Evolutionary conservation across 202 grass and related monocot species (phyloP).

Genomic region (Bolboschoenoplectus hybrid): DNA sequence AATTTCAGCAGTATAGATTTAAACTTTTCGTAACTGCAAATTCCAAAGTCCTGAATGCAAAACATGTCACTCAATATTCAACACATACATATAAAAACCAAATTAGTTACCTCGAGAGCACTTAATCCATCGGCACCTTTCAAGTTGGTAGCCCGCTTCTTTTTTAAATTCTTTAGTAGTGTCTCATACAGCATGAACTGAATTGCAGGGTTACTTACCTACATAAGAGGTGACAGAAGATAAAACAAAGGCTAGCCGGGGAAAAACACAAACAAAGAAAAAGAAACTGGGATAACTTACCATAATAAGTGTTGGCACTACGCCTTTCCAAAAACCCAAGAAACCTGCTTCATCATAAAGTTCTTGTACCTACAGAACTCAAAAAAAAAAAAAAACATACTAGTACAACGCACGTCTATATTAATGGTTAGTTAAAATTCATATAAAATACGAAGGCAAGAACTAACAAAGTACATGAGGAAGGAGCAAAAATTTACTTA

Average conservation of each 20-base stretch:
- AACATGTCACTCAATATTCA: background rate
- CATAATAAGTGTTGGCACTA: slow-evolving; percentile 95
- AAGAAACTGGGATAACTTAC: slow-evolving; percentile 45
- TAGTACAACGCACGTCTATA: background rate
- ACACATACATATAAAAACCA: background rate
- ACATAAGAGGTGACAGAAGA: slow-evolving; percentile 37
- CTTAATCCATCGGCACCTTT: slow-evolving; percentile 85
- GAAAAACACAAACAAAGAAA: slow-evolving; percentile 27
- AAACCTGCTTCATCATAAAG: slow-evolving; percentile 89
- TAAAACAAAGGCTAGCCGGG: background rate
- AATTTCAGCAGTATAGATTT: background rate
- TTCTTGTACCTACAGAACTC: slow-evolving; percentile 50
- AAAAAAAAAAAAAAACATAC: background rate
- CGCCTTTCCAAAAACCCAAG: slow-evolving; percentile 93
- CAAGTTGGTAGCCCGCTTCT: slow-evolving; percentile 60
- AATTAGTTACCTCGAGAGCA: slow-evolving; percentile 73
- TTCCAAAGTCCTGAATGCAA: background rate
- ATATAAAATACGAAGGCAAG: background rate
- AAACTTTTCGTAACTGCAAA: slow-evolving; percentile 1
- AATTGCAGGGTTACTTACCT: slow-evolving; percentile 96
- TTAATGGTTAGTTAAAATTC: background rate
- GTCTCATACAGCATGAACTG: slow-evolving; percentile 99
- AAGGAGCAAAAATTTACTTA: background rate
- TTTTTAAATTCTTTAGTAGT: slow-evolving; percentile 90
- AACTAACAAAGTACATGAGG: background rate